A percentile compares a stretch with the other conserved stretches of the same genome.
Evolutionary conservation across 2,329 filamentous ascomycete species (phyloP).

Genomic region (Colletotrichum acutatum): DNA sequence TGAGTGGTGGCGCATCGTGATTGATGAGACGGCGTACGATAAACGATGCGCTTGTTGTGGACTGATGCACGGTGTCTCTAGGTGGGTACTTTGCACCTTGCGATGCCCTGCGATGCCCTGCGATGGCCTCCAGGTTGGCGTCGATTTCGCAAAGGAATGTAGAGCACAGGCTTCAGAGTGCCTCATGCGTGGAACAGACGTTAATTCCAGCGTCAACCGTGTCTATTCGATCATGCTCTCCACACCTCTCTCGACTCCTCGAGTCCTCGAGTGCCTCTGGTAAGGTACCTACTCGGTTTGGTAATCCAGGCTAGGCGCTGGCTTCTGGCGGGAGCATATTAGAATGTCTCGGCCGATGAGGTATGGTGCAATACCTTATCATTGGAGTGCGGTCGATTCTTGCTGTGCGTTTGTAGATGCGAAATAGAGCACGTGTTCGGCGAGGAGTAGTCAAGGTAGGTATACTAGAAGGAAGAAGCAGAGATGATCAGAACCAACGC

Average conservation of each 20-base stretch:
- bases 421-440: background rate
- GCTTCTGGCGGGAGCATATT: background rate
- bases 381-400: background rate
- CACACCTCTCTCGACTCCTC: background rate
- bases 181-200: slow-evolving; percentile 19
- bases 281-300: background rate
- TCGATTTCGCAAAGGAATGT: slow-evolving; percentile 4
- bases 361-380: background rate
- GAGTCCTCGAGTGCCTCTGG: background rate
- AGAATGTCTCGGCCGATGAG: background rate
- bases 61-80: background rate
- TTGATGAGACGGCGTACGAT: background rate
- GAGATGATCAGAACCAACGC: background rate
- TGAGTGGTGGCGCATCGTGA: background rate
- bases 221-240: background rate
- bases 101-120: background rate
- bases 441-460: background rate
- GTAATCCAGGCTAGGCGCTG: background rate
- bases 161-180: slow-evolving; percentile 14
- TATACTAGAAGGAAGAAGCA: too few species aligned
- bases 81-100: background rate
- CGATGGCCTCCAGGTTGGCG: background rate
- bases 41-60: background rate
- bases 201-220: background rate
- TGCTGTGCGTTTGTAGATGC: background rate